Percentiles rank a stretch among this genome's conserved stretches.
These are phyloP conservation scores for Corchorus capsularis DNA, from an alignment of 345 rosid species.

Conservation along the genomic window DNA sequence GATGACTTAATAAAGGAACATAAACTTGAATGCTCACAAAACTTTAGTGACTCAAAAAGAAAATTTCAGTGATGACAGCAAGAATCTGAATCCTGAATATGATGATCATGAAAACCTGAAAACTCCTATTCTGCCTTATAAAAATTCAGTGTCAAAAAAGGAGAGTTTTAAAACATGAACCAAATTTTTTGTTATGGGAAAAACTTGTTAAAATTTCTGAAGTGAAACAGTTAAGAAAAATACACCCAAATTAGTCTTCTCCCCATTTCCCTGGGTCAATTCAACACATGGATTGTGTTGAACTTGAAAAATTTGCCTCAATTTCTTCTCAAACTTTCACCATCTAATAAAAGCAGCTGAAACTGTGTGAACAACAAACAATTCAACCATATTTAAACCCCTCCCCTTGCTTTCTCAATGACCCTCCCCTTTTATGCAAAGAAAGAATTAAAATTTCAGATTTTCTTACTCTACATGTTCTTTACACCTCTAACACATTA, in stretches of 20 bases:
- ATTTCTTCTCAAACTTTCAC: slow-evolving; percentile 34
- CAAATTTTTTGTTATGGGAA: not conserved
- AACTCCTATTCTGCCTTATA: not conserved
- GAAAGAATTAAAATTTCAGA: slow-evolving; percentile 17
- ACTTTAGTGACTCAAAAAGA: no score
- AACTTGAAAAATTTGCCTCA: slow-evolving; percentile 12
- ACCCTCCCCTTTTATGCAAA: slow-evolving; percentile 13
- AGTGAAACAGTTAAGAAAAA: slow-evolving; percentile 8
- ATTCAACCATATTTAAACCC: slow-evolving; percentile 21
- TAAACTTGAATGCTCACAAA: no score
- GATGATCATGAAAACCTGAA: not conserved
- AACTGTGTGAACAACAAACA: slow-evolving; percentile 32
- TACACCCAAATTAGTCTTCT: slow-evolving; percentile 9
- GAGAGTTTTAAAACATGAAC: not conserved
- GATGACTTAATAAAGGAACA: no score
- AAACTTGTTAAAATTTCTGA: slow-evolving; percentile 7
- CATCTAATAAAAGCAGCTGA: slow-evolving; percentile 15
- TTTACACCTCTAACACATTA: slow-evolving; percentile 35
- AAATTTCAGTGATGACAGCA: no score
- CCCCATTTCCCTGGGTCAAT: not conserved
- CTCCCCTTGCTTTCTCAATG: slow-evolving; percentile 12
- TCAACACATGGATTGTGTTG: slow-evolving; percentile 52
- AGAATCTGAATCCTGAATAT: not conserved
- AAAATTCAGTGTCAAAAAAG: no score
- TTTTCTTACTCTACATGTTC: slow-evolving; percentile 36